These are phyloP conservation scores for Borealophlyctis nickersoniae DNA, from an alignment of 192 early-diverging fungal species.

Conservation along the genomic window DNA sequence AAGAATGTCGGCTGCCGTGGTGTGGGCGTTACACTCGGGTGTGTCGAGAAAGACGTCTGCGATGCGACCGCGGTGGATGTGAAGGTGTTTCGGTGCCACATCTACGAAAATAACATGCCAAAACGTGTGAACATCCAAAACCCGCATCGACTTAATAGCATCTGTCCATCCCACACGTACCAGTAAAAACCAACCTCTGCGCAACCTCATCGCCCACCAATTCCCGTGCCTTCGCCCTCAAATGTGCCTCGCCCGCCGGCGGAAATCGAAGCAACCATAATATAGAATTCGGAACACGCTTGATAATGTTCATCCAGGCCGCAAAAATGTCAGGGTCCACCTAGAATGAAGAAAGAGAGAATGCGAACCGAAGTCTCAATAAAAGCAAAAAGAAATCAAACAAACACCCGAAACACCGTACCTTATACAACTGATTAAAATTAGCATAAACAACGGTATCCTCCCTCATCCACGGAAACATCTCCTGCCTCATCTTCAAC, in stretches of 20 bases:
- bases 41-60: slow-evolving; percentile 93
- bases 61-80: slow-evolving; percentile 87
- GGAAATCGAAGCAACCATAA: slow-evolving; percentile 93
- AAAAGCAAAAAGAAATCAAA: background rate
- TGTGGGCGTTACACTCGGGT: slow-evolving; percentile 95
- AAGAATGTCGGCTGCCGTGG: slow-evolving; percentile 90
- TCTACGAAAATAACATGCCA: slow-evolving; percentile 14
- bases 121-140: background rate
- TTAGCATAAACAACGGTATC: slow-evolving; percentile 91
- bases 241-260: slow-evolving; percentile 76
- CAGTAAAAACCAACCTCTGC: slow-evolving; percentile 76
- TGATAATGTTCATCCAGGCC: slow-evolving; percentile 80
- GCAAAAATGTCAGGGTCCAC: slow-evolving; percentile 85
- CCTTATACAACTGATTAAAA: slow-evolving; percentile 96
- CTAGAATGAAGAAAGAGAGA: slow-evolving; percentile 25
- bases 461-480: slow-evolving; percentile 79
- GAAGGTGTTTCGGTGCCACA: slow-evolving; percentile 70
- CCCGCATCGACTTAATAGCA: background rate
- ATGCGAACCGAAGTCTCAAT: slow-evolving; percentile 1
- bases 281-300: slow-evolving; percentile 75
- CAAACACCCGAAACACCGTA: slow-evolving; percentile 15
- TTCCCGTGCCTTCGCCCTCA: slow-evolving; percentile 66
- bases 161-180: slow-evolving; percentile 52
- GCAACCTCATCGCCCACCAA: slow-evolving; percentile 77
- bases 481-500: slow-evolving; percentile 77